Evolutionary conservation across 257 asterid genomes (phyloP), one percentile per base, ranked within the genome.

Genomic region (Lavandula angustifolia): DNA sequence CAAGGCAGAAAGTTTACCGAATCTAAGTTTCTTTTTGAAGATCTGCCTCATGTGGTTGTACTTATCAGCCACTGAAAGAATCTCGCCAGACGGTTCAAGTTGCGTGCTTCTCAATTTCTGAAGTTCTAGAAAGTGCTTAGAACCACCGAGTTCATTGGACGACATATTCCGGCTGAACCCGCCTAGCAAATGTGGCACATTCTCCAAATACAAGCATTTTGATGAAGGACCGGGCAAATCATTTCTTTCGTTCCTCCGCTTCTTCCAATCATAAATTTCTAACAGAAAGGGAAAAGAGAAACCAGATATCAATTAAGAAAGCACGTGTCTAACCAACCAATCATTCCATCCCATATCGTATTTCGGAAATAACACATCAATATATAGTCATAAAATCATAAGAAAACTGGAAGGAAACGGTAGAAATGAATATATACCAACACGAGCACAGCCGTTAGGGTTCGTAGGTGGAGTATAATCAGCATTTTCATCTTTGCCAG

Each of bases 381-480:
- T 40, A 41, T 40, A 18, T 27, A 42, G 9, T 27, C 14, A 60
- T 18, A 47, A 68, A 69, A 59, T 37, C 54, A 33, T 22, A 27
- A 46, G 27, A 22, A 1, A 37, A 38, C 50, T 7, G 63, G 16
- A 43, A 31, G 49, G 35, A 74, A 40, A 49, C 50, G 46, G 14
- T 38, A 73, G 63, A 76, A 65, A 58, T 32, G 47, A 55, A 14
- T 62, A 41, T 71, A 65, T 70, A 94, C 99, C 97, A 65, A 87
- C 75, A 63, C 99, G 99, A 76, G 99, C 95, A 67, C 95, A 87
- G 49, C 99, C 97, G 73, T 92, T 79, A 69, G 91, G 94, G 76
- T 90, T 94, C 67, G 61, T 22, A 16, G 89, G 87, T 49, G 96
- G 95, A 64, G 67, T 62, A 68, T 83, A 86, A 70, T 84, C 90